Percentiles rank a stretch among this genome's conserved stretches.
phyloP scores from a whole-genome alignment of 805 yeast genomes.

The Starmerella ratchasimensis region DNA sequence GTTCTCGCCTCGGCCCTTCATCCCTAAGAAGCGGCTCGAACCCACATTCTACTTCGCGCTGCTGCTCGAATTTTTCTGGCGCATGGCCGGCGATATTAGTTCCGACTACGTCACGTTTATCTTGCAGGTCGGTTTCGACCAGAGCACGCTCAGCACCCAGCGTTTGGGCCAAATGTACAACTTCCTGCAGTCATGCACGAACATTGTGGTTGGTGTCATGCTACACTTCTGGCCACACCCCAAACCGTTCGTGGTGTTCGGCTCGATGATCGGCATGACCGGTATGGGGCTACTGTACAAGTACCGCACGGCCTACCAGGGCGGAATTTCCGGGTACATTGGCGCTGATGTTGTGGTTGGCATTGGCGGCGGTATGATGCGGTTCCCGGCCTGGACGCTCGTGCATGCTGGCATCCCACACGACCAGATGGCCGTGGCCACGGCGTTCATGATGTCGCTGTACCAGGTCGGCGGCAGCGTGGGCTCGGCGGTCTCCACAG shows the following conservation, averaged over 20 bases:
- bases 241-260: conserved; percentile 47
- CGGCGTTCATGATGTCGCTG: conserved; percentile 42
- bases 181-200: conserved; percentile 49
- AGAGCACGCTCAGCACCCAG: conserved; percentile 47
- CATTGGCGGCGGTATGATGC: conserved; percentile 61
- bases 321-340: conserved; percentile 40
- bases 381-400: conserved; percentile 50
- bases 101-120: conserved; percentile 55
- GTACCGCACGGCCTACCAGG: conserved; percentile 38
- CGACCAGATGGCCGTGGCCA: conserved; percentile 50
- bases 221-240: conserved; percentile 37
- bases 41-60: conserved; percentile 56
- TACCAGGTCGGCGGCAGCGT: conserved; percentile 53
- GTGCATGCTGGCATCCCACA: conserved; percentile 47
- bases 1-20: conserved; percentile 35
- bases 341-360: conserved; percentile 54
- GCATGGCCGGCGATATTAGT: conserved; percentile 53
- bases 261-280: conserved; percentile 43
- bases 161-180: conserved; percentile 50
- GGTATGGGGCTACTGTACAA: conserved; percentile 47
- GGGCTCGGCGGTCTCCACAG: conserved; percentile 55
- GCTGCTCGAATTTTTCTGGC: conserved; percentile 41
- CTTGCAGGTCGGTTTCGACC: conserved; percentile 50
- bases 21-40: conserved; percentile 42
- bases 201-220: conserved; percentile 44